A percentile compares a stretch with the other conserved stretches of the same genome.
These are phyloP conservation scores for Clathrospora elynae DNA, from an alignment of 2,329 filamentous ascomycete species.

Conservation along the genomic window DNA sequence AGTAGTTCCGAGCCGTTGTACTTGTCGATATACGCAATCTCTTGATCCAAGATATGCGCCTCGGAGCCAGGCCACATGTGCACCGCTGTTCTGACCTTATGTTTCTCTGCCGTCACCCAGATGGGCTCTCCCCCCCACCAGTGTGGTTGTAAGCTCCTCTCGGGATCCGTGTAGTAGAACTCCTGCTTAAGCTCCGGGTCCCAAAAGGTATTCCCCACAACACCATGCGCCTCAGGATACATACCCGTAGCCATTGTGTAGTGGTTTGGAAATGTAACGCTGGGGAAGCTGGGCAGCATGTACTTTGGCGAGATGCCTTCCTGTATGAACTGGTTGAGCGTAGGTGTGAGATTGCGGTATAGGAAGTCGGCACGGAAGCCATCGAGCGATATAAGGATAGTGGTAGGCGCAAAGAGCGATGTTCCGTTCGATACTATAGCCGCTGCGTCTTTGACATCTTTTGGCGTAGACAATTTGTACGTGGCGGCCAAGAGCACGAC, in stretches of 20 bases:
- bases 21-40: conserved; percentile 81
- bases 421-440: conserved; percentile 74
- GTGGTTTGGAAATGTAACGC: conserved; percentile 93
- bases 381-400: conserved; percentile 90
- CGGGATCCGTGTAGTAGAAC: conserved; percentile 84
- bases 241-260: conserved; percentile 91
- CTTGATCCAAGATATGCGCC: conserved; percentile 74
- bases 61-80: conserved; percentile 99
- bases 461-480: conserved; percentile 58
- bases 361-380: conserved; percentile 96
- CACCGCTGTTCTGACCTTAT: conserved; percentile 77
- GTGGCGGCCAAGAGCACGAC: conserved; percentile 61
- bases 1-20: conserved; percentile 80
- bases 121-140: conserved; percentile 97
- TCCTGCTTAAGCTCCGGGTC: conserved; percentile 76
- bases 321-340: conserved; percentile 75
- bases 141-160: conserved; percentile 76
- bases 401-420: conserved; percentile 86
- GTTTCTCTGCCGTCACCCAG: conserved; percentile 89
- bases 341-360: conserved; percentile 79
- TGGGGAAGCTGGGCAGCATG: conserved; percentile 94
- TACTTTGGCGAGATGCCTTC: conserved; percentile 88
- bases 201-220: conserved; percentile 96
- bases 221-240: conserved; percentile 88
- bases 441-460: conserved; percentile 28